Base-by-base conservation (phyloP, 257 asterid species). In the Jasminum sambac region DNA sequence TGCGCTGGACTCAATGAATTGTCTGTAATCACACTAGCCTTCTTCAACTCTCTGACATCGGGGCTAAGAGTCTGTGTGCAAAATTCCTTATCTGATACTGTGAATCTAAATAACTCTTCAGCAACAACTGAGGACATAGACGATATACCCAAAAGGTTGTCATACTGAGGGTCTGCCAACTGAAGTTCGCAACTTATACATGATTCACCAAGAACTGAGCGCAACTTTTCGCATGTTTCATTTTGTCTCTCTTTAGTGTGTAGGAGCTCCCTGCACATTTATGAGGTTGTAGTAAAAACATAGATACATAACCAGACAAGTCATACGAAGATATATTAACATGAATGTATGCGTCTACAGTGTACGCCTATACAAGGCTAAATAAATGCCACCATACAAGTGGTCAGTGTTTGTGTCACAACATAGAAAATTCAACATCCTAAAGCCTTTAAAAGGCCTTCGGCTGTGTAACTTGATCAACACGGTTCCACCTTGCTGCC, bases 1-100 rank as follows among this genome's bases (percentile, higher is more conserved):
- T 92, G 96, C 59, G 84, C 88, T n/a, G 95, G 93, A 73, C 93
- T 88, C 85, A 88, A 75, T 64, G 89, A 84, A 81, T 90, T 92
- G 80, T 92, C 97, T 26, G 82, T 66, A 24, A 69, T 77, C 43
- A 92, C 91, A 76, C 60, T 77, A 66, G 93, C 86, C 76, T 42
- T 83, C 74, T 84, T 85, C 84, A 92, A 77, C 76, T 85, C 83
- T 11, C 66, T 81, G 74, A 83, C 73, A 68, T 84, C 96, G 16
- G 81, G 79, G 83, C 91, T 90, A 36, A 86, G 90, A 38, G 82
- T 89, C 80, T 92, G 96, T 23, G 87, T 67, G 17, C 40, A 86
- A 78, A 82, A 70, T 76, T 87, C 96, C 60, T 69, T 72, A 40
- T 90, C 91, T n/a, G 89, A 81, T 50, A 79, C 61, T 19, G 83